Evolutionary conservation across 2,329 filamentous ascomycete genomes (phyloP).

Genomic region (Hypoxylon sp.): DNA sequence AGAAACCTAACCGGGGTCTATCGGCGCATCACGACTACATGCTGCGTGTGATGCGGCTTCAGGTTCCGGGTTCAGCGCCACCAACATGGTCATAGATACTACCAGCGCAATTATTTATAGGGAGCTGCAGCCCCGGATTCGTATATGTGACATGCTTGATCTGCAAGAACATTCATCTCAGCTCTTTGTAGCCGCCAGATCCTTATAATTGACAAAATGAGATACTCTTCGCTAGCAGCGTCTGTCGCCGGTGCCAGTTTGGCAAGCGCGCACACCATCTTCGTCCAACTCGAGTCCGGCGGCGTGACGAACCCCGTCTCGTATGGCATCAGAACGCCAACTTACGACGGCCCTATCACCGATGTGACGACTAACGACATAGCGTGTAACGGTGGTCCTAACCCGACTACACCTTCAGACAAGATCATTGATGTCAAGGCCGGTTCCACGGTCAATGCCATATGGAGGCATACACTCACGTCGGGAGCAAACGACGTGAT

Average conservation of each 20-base stretch:
- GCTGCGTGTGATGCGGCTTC: conserved; percentile 15
- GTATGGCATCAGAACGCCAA: conserved; percentile 66
- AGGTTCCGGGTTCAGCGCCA: conserved; percentile 10
- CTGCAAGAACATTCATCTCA: conserved; percentile 9
- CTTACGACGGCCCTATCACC: conserved; percentile 70
- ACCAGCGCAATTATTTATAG: conserved; percentile 30
- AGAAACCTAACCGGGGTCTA: conserved; percentile 6
- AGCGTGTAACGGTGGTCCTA: conserved; percentile 72
- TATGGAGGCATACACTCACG: conserved; percentile 70
- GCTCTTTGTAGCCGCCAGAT: not conserved
- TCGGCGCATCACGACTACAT: not conserved
- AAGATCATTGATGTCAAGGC: conserved; percentile 68
- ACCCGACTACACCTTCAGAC: conserved; percentile 65
- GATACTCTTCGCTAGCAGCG: conserved; percentile 42
- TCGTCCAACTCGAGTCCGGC: conserved; percentile 56
- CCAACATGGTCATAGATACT: not conserved
- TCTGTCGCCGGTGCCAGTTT: conserved; percentile 35
- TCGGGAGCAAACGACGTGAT: conserved; percentile 67
- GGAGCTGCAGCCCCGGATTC: not conserved
- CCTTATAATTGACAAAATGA: conserved; percentile 40
- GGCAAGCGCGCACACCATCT: conserved; percentile 51
- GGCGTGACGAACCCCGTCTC: conserved; percentile 64
- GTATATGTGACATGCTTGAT: conserved; percentile 1
- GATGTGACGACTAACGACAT: conserved; percentile 69
- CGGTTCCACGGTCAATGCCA: conserved; percentile 64